Conservation (phyloP, 768 basidiomycete species). For the Tricholoma terreum region DNA sequence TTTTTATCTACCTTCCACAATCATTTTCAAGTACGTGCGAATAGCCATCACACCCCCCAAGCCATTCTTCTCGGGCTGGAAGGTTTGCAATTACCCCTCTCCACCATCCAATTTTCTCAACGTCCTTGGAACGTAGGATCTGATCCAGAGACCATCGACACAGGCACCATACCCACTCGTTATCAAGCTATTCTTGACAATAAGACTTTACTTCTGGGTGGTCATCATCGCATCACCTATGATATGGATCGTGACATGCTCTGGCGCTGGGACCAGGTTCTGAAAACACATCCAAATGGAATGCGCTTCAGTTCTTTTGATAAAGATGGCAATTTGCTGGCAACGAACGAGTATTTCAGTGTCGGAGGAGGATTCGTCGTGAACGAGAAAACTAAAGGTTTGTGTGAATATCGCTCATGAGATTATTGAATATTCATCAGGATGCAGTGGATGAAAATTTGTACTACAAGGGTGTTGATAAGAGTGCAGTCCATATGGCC, state of each 20-base stretch:
- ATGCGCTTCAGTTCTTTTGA: slow-evolving; percentile 90
- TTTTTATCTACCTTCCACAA: background rate
- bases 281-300: slow-evolving; percentile 88
- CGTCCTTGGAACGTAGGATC: slow-evolving; percentile 42
- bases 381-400: slow-evolving; percentile 90
- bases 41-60: slow-evolving; percentile 83
- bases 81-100: slow-evolving; percentile 35
- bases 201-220: slow-evolving; percentile 68
- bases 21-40: background rate
- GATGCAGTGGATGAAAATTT: slow-evolving; percentile 82
- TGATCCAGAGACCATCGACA: slow-evolving; percentile 92
- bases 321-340: slow-evolving; percentile 78
- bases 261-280: slow-evolving; percentile 87
- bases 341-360: slow-evolving; percentile 94
- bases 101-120: background rate
- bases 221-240: slow-evolving; percentile 73
- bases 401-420: background rate
- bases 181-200: slow-evolving; percentile 66
- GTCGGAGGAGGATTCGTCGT: slow-evolving; percentile 96
- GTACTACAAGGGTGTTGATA: slow-evolving; percentile 91
- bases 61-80: slow-evolving; percentile 82
- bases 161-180: slow-evolving; percentile 75
- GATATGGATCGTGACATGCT: slow-evolving; percentile 92
- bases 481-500: slow-evolving; percentile 74
- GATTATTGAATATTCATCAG: background rate